Evolutionary conservation across 1,284 basidiomycete genomes (phyloP).

Genomic region (Cryptococcus maquisensis): DNA sequence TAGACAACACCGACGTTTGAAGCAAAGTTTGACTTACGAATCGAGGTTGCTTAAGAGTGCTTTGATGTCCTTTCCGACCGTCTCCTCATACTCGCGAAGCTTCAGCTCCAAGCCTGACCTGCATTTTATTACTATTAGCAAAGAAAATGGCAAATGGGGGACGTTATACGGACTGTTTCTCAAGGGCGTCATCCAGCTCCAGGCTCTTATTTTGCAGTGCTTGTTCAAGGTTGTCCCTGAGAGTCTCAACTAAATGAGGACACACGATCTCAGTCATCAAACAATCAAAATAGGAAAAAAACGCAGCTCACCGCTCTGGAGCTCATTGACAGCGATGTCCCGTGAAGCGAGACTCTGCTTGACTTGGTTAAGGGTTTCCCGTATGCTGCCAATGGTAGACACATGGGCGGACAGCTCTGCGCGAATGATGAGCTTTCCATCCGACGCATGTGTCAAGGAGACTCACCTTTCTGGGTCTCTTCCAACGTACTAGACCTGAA

Average conservation of each 20-base stretch:
- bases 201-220: background rate
- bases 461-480: slow-evolving; percentile 1
- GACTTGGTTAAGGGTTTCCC: background rate
- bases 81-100: no score
- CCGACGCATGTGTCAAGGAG: background rate
- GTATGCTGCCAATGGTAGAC: background rate
- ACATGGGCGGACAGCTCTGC: background rate
- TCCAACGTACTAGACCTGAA: background rate
- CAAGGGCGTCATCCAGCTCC: background rate
- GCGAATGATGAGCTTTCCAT: background rate
- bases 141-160: no score
- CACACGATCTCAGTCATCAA: slow-evolving; percentile 1
- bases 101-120: no score
- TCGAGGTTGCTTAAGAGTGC: no score
- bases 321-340: background rate
- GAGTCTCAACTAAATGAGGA: background rate
- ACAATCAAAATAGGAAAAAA: no score
- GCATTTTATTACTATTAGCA: no score
- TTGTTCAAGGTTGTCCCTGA: background rate
- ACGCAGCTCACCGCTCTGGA: background rate
- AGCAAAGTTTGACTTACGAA: no score
- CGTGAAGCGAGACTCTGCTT: background rate
- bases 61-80: no score
- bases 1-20: no score
- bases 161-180: no score